A percentile compares a stretch with the other conserved stretches of the same genome.
phyloP scores from a whole-genome alignment of 2,329 filamentous ascomycete species.

The Alternaria viburni region DNA sequence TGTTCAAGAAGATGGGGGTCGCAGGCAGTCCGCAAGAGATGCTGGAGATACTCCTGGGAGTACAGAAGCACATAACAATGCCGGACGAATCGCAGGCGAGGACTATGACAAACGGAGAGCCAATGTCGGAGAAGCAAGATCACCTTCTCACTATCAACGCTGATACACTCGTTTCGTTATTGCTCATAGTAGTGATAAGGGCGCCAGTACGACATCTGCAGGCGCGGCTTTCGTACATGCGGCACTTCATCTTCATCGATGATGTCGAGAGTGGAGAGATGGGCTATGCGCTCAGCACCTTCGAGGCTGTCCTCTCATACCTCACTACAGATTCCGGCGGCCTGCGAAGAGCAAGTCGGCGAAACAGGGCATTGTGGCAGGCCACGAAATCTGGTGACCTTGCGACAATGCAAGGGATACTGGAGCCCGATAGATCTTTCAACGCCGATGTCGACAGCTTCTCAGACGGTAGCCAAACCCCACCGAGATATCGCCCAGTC shows the following conservation, averaged over 20 bases:
- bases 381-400: slow-evolving; percentile 80
- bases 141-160: slow-evolving; percentile 75
- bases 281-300: slow-evolving; percentile 93
- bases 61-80: slow-evolving; percentile 81
- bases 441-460: slow-evolving; percentile 39
- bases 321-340: slow-evolving; percentile 81
- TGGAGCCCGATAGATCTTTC: slow-evolving; percentile 70
- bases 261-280: slow-evolving; percentile 96
- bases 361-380: slow-evolving; percentile 88
- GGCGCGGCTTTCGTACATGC: slow-evolving; percentile 90
- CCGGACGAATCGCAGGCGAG: slow-evolving; percentile 47
- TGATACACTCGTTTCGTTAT: slow-evolving; percentile 88
- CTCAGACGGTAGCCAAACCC: slow-evolving; percentile 36
- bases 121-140: slow-evolving; percentile 58
- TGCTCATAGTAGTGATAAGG: slow-evolving; percentile 90
- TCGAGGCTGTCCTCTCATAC: slow-evolving; percentile 92
- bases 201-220: slow-evolving; percentile 87
- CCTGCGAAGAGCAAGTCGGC: slow-evolving; percentile 80
- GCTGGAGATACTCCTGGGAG: slow-evolving; percentile 79
- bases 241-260: slow-evolving; percentile 96
- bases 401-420: slow-evolving; percentile 74
- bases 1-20: slow-evolving; percentile 83
- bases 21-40: slow-evolving; percentile 87
- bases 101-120: slow-evolving; percentile 27
- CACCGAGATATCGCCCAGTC: slow-evolving; percentile 33